Evolutionary conservation across 371 early-diverging fungal genomes (phyloP).

Genomic region (Mucor plumbeus): DNA sequence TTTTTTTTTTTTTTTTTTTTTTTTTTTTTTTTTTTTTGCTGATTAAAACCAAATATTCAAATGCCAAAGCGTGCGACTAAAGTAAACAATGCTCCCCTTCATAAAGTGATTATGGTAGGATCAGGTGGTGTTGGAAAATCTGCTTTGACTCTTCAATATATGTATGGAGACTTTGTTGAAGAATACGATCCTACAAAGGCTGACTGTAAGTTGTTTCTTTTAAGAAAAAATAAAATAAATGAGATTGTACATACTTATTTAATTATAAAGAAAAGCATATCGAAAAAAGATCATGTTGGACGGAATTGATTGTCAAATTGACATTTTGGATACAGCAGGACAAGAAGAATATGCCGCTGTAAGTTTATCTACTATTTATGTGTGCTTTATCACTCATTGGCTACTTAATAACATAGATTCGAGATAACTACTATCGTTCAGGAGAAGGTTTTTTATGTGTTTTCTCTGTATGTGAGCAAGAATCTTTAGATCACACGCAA

Average conservation of each 20-base stretch:
- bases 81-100: constrained; percentile 60
- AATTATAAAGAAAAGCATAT: constrained; percentile 48
- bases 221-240: neutral
- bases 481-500: constrained; percentile 81
- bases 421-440: constrained; percentile 91
- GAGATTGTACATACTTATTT: neutral
- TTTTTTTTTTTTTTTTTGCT: neutral
- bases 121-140: constrained; percentile 95
- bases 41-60: neutral
- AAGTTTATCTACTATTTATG: constrained; percentile 17
- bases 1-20: neutral
- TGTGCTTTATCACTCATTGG: constrained; percentile 2
- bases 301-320: constrained; percentile 81
- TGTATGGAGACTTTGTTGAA: constrained; percentile 95
- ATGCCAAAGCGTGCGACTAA: neutral
- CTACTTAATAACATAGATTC: constrained; percentile 56
- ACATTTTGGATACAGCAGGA: constrained; percentile 94
- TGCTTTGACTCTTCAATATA: constrained; percentile 87
- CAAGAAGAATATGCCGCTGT: constrained; percentile 90
- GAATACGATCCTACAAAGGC: constrained; percentile 96
- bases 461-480: constrained; percentile 84
- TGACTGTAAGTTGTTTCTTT: constrained; percentile 59
- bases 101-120: constrained; percentile 93
- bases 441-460: constrained; percentile 93
- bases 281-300: constrained; percentile 74